Conservation (phyloP, 2,329 filamentous ascomycete species). For the Arthrinium phaeospermum region DNA sequence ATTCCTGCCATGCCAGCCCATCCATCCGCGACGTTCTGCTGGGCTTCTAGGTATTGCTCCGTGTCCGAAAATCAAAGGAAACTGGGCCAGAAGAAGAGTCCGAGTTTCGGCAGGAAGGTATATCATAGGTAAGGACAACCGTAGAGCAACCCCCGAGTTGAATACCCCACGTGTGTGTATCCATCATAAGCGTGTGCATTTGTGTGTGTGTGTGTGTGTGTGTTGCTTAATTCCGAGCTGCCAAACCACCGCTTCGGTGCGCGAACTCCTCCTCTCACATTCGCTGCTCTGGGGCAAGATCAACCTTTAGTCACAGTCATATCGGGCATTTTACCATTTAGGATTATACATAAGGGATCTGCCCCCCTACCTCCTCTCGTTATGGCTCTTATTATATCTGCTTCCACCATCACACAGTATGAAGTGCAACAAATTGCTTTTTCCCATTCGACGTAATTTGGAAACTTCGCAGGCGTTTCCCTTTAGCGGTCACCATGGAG, state of each 20-base stretch:
- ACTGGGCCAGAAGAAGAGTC: neutral
- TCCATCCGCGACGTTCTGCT: neutral
- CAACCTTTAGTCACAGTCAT: neutral
- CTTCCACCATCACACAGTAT: neutral
- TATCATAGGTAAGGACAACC: neutral
- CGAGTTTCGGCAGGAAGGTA: neutral
- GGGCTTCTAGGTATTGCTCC: neutral
- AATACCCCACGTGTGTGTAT: constrained; percentile 8
- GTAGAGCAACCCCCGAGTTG: neutral
- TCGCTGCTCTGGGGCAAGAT: neutral
- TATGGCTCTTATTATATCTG: neutral
- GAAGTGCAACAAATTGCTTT: neutral
- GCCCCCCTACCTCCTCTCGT: neutral
- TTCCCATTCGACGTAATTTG: neutral
- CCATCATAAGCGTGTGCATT: neutral
- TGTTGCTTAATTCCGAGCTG: constrained; percentile 7
- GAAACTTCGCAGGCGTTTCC: neutral
- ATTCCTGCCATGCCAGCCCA: neutral
- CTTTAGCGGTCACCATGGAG: constrained; percentile 12
- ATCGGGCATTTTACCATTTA: neutral
- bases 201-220: neutral
- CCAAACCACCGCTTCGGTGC: constrained; percentile 11
- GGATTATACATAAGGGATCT: neutral
- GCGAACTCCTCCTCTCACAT: neutral
- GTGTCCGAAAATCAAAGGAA: neutral